Conservation (phyloP, 257 asterid genomes). For the Solanum clarkiae region DNA sequence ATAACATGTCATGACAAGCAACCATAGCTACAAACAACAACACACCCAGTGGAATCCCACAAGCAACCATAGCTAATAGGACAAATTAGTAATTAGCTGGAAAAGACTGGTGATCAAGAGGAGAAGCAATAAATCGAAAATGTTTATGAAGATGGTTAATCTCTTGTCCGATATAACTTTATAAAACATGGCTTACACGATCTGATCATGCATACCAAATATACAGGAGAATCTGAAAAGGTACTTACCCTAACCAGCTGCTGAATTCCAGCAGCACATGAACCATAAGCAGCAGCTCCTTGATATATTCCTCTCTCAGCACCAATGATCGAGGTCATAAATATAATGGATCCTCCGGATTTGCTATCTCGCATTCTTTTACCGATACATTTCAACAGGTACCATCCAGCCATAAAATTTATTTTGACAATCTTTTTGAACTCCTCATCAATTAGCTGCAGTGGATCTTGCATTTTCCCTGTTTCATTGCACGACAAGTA, state of each 20-base stretch:
- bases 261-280: conserved; percentile 82
- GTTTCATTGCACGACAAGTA: conserved; percentile 13
- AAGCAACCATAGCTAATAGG: not conserved
- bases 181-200: not conserved
- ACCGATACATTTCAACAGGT: conserved; percentile 67
- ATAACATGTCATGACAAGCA: not conserved
- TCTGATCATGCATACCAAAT: not conserved
- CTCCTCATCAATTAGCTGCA: conserved; percentile 49
- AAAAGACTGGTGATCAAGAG: not conserved
- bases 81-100: not conserved
- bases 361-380: conserved; percentile 62
- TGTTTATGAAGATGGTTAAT: not conserved
- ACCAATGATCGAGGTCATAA: conserved; percentile 64
- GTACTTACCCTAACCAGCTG: conserved; percentile 77
- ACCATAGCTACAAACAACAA: not conserved
- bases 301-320: conserved; percentile 87
- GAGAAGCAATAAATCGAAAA: not conserved
- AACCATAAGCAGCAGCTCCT: conserved; percentile 95
- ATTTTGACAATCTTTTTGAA: conserved; percentile 60
- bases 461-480: conserved; percentile 86
- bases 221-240: not conserved
- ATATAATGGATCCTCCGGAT: conserved; percentile 77
- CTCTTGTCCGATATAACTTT: not conserved
- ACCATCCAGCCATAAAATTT: conserved; percentile 80
- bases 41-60: not conserved